These are phyloP conservation scores for Macadamia integrifolia DNA, from an alignment of 164 flowering plant species.

Conservation along the genomic window DNA sequence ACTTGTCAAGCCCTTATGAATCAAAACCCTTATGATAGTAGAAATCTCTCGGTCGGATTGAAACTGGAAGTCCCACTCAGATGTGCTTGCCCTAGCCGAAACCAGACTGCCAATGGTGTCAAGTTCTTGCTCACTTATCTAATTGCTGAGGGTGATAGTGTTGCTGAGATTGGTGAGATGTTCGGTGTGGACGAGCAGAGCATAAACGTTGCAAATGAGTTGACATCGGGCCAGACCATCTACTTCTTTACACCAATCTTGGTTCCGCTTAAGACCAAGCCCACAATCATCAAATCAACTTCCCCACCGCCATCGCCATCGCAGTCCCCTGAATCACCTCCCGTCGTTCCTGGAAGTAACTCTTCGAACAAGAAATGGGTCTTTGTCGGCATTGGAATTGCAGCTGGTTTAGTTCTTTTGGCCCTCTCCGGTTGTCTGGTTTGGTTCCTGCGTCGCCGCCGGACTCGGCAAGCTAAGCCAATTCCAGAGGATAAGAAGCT, in stretches of 20 bases:
- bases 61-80: conserved; percentile 41
- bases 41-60: conserved; percentile 18
- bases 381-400: conserved; percentile 50
- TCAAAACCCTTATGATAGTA: conserved; percentile 28
- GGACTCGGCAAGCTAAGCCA: conserved; percentile 4
- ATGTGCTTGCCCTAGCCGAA: conserved; percentile 62
- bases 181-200: conserved; percentile 32
- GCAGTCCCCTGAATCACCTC: conserved; percentile 14
- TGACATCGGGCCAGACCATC: conserved; percentile 12
- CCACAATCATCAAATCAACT: conserved; percentile 9
- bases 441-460: conserved; percentile 21
- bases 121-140: conserved; percentile 44
- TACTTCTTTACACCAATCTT: conserved; percentile 45
- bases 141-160: conserved; percentile 24
- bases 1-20: conserved; percentile 61
- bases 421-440: conserved; percentile 13
- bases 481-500: conserved; percentile 1
- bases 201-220: conserved; percentile 42
- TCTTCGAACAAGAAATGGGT: conserved; percentile 39
- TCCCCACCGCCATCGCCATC: conserved; percentile 14
- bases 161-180: conserved; percentile 24
- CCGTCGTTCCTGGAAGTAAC: not conserved
- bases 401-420: conserved; percentile 32
- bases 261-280: conserved; percentile 41
- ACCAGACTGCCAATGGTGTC: conserved; percentile 37